These are phyloP conservation scores for Cercospora sp. DNA, from an alignment of 2,329 filamentous ascomycete genomes.

Conservation along the genomic window DNA sequence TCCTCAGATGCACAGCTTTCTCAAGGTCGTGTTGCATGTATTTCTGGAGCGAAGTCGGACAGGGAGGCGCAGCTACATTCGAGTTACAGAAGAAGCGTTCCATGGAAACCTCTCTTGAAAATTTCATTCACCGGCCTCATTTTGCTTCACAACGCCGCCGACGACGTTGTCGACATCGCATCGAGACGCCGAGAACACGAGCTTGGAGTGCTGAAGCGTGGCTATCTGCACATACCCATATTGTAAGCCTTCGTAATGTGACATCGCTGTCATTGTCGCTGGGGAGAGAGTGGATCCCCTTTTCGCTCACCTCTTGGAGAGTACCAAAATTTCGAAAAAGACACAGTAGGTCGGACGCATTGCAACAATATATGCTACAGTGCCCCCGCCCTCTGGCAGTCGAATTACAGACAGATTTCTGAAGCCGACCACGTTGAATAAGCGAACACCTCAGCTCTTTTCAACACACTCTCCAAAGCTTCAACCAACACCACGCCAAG, in stretches of 20 bases:
- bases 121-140: not conserved
- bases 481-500: not conserved
- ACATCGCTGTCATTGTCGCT: not conserved
- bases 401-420: not conserved
- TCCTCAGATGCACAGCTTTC: not conserved
- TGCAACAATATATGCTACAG: not conserved
- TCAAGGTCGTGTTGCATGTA: not conserved
- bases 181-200: not conserved
- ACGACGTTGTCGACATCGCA: not conserved
- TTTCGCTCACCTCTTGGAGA: not conserved
- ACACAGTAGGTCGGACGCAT: not conserved
- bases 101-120: not conserved
- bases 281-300: not conserved
- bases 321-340: not conserved
- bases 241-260: not conserved
- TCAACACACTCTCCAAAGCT: not conserved
- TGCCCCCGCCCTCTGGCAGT: not conserved
- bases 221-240: conserved; percentile 14
- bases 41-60: not conserved
- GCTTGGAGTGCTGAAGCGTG: conserved; percentile 1
- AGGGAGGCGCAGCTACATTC: not conserved
- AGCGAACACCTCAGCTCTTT: not conserved
- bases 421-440: not conserved
- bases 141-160: conserved; percentile 4
- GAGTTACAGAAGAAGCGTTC: not conserved